These are phyloP conservation scores for Centella asiatica DNA, from an alignment of 129 eudicot genomes.

Conservation along the genomic window DNA sequence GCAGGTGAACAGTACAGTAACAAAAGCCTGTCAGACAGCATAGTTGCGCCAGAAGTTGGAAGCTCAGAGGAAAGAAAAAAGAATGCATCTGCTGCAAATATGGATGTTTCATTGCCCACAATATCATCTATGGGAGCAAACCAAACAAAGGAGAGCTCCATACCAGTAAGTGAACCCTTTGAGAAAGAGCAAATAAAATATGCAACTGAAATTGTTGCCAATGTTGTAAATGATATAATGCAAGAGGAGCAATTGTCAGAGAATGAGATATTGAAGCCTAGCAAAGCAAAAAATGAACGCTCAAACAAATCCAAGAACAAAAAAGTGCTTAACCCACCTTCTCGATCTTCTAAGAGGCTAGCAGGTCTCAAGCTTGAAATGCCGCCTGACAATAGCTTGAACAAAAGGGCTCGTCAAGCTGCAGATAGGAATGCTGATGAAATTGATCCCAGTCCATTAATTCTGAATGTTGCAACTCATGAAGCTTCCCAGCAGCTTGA, in stretches of 20 bases:
- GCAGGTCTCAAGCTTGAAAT: slow-evolving; percentile 31
- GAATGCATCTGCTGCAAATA: not conserved
- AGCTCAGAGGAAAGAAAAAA: slow-evolving; percentile 9
- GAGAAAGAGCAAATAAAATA: not conserved
- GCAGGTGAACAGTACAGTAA: slow-evolving; percentile 11
- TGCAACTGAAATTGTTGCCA: slow-evolving; percentile 18
- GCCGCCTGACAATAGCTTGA: slow-evolving; percentile 9
- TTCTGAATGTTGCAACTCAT: not conserved
- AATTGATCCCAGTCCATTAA: slow-evolving; percentile 1
- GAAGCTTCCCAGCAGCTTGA: not conserved
- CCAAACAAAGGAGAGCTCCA: not conserved
- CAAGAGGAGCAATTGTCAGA: slow-evolving; percentile 16
- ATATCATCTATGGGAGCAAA: not conserved
- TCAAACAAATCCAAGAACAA: slow-evolving; percentile 25
- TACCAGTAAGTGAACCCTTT: slow-evolving; percentile 12
- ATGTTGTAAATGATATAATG: slow-evolving; percentile 14
- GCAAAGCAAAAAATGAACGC: slow-evolving; percentile 17
- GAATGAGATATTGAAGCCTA: slow-evolving; percentile 12
- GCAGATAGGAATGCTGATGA: slow-evolving; percentile 7
- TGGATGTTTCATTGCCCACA: not conserved
- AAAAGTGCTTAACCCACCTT: slow-evolving; percentile 8
- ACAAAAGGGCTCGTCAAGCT: slow-evolving; percentile 23
- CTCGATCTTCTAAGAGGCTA: slow-evolving; percentile 53
- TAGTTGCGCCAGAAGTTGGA: slow-evolving; percentile 11
- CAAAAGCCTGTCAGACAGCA: not conserved